Evolutionary conservation across 805 yeast species (phyloP), one percentile per base, ranked within the genome.

Genomic region (Saturnispora halmiae): DNA sequence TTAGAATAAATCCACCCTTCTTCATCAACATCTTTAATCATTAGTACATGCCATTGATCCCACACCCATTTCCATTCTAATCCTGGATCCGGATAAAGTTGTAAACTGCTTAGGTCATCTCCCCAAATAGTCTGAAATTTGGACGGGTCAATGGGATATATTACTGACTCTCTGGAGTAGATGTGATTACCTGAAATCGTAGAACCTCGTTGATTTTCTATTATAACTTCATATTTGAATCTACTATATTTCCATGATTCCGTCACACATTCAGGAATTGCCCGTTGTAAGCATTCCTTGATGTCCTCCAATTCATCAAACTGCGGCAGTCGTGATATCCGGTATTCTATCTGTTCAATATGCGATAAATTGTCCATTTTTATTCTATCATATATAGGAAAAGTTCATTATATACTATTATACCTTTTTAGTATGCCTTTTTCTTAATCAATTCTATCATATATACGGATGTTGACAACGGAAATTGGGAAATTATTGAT

Each of bases 191-290:
- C 79, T 53, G 72, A 69, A 11, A 72, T 28, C 35, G 68, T 70
- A 38, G 69, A 51, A 0, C 80, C 80, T 18, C 80, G 58, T 51
- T 74, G 77, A 48, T 73, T 73, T 47, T 74, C 79, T 6, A 73
- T 54, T 1, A 74, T 52, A 31, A 72, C 57, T 30, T 73, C 79
- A 41, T 56, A 62, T 26, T 45, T 45, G 14, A 19, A 27, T 4
- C 20, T 19, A 10, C 13, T 14, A 15, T 13, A 9, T 15, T 26
- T 24, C 9, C 24, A n/a, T 6, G 18, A 16, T 8, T n/a, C 11
- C 25, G 16, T 19, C 13, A 15, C 24, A 10, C 16, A 4, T 14
- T 39, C 37, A 7, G 36, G 20, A 6, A 6, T 18, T 18, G 37
- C 21, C 10, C 27, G 25, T 16, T 27, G 18, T 10, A 38, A 31